Base-by-base conservation (phyloP, 768 basidiomycete species). In the Tylopilus cervinicoccineus region DNA sequence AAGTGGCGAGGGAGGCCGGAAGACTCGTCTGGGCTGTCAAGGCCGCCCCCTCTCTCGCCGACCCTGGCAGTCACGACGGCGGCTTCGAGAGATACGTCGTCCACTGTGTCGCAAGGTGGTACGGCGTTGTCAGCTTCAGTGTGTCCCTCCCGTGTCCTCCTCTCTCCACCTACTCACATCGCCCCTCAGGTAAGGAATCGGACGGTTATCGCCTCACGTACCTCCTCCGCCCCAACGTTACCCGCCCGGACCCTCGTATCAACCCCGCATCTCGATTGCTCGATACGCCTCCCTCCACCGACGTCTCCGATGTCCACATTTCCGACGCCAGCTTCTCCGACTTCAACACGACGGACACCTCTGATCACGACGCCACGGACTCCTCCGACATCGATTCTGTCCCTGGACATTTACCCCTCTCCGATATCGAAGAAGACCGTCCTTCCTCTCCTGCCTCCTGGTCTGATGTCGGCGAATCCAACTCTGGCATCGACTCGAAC, bases 101-200 rank as follows among this genome's bases (percentile, higher is more conserved):
- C 6, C 89, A 93, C 54, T 91, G 88, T 55, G 83, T 86, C 50
- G 87, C 88, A 34, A 74, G 88, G 31, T 91, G 84, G 66, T 80
- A 90, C 63, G 81, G 81, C 49, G 65, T 92, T 50, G 83, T 91
- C 58, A 86, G 85, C 69, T 92, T 83, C 72, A 91, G 88, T 88
- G 65, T 57, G 86, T 53, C 27, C 12, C 29, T 38, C 12, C n/a
- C n/a, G 4, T n/a, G 9, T 20, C 8, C 8, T 23, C 28, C 12
- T 36, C 31, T 44, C 46, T 31, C 29, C 16, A n/a, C 40, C 14
- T 10, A 2, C 43, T 57, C 19, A 55, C 29, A 11, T 37, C 37
- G 2, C 2, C 24, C 48, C 79, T 24, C 45, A 72, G 70, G 72
- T 40, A 72, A 64, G 57, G 67, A 84, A 23, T 62, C 67, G 1